These are phyloP conservation scores for Sanghuangporus baumii DNA, from an alignment of 1,284 basidiomycete genomes.

Conservation along the genomic window DNA sequence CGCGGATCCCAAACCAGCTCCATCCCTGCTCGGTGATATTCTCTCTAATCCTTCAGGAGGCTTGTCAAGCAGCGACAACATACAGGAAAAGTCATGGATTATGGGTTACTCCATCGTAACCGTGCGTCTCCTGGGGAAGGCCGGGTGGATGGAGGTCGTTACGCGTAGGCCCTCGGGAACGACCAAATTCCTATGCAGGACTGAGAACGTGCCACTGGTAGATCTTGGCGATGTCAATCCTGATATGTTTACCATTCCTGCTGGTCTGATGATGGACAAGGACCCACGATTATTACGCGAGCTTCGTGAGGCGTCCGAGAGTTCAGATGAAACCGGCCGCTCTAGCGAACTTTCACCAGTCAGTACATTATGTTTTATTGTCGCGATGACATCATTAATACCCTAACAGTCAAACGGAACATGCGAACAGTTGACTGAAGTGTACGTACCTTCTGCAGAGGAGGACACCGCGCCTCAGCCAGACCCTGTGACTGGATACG, in stretches of 20 bases:
- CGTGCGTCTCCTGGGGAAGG: slow-evolving; percentile 65
- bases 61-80: slow-evolving; percentile 30
- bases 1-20: slow-evolving; percentile 86
- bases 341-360: not conserved
- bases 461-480: slow-evolving; percentile 34
- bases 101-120: slow-evolving; percentile 86
- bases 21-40: slow-evolving; percentile 74
- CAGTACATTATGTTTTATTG: not conserved
- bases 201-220: slow-evolving; percentile 87
- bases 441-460: slow-evolving; percentile 23
- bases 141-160: slow-evolving; percentile 88
- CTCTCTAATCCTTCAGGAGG: slow-evolving; percentile 25
- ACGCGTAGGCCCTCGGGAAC: slow-evolving; percentile 88
- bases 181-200: slow-evolving; percentile 80
- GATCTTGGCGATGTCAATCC: slow-evolving; percentile 79
- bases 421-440: slow-evolving; percentile 10
- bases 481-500: slow-evolving; percentile 71
- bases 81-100: slow-evolving; percentile 78
- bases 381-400: not conserved
- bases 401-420: not conserved
- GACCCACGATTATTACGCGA: slow-evolving; percentile 28
- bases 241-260: slow-evolving; percentile 67
- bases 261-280: slow-evolving; percentile 69
- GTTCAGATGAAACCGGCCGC: not conserved
- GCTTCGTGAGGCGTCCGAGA: slow-evolving; percentile 28